Evolutionary conservation across 163 green algal species (phyloP).

Genomic region (Scenedesmus sp.): DNA sequence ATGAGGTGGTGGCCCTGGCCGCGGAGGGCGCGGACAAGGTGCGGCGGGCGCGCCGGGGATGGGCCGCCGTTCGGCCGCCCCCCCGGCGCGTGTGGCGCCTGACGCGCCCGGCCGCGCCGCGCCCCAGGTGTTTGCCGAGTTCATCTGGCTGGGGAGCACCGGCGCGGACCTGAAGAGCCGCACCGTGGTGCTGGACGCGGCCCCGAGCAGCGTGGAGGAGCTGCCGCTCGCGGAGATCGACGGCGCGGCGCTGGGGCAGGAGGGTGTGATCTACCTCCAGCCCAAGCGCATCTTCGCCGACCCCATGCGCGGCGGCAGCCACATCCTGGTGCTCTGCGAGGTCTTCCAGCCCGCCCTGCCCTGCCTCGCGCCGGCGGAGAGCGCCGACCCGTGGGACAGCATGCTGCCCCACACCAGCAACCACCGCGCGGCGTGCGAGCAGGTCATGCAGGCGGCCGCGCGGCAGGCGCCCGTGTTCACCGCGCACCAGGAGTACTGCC

Average conservation of each 20-base stretch:
- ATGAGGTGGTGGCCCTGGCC: slow-evolving; percentile 23
- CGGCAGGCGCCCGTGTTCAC: slow-evolving; percentile 22
- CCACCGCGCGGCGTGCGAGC: slow-evolving; percentile 25
- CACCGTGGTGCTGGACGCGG: slow-evolving; percentile 55
- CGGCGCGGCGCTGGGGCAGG: slow-evolving; percentile 32
- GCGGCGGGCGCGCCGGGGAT: neutral
- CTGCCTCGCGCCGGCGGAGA: slow-evolving; percentile 4
- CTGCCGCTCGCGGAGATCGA: slow-evolving; percentile 49
- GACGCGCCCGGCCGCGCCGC: neutral
- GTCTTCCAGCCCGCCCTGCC: slow-evolving; percentile 35
- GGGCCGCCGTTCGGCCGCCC: neutral
- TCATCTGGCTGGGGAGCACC: slow-evolving; percentile 51
- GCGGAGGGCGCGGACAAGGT: slow-evolving; percentile 31
- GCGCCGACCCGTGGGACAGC: slow-evolving; percentile 28
- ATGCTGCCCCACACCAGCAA: slow-evolving; percentile 39
- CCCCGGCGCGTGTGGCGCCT: neutral
- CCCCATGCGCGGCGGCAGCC: slow-evolving; percentile 53
- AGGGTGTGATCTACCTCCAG: slow-evolving; percentile 55
- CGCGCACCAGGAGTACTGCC: slow-evolving; percentile 38
- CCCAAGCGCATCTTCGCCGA: slow-evolving; percentile 58
- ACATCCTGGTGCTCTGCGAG: slow-evolving; percentile 67
- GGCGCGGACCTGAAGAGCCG: slow-evolving; percentile 50
- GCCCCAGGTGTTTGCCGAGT: slow-evolving; percentile 59
- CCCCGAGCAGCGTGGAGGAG: slow-evolving; percentile 50
- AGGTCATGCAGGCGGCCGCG: slow-evolving; percentile 19